Base-by-base conservation (phyloP, 352 stramenopile genomes). In the Pilasporangium apinafurcum region DNA sequence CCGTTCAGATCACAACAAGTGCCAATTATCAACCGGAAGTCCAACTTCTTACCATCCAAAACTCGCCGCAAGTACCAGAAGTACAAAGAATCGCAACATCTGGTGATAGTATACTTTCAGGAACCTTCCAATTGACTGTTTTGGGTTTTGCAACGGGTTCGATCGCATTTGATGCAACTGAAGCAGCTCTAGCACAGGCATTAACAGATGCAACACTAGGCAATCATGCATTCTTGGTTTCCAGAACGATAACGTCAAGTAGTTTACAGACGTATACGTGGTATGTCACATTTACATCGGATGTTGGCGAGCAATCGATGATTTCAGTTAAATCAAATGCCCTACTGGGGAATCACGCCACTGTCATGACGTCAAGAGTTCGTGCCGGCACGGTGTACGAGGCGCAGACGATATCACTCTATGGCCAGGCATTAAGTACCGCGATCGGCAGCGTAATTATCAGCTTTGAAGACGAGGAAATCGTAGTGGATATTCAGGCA, bases 111-210 rank as follows among this genome's bases (percentile, higher is more conserved):
- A 21, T 26, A 1, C 18, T 66, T 10, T 50, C 51, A 4, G 62
- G 60, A 1, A 51, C 40, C 2, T 66, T 70, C 36, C 43, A 58
- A 4, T 36, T 70, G 2, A 35, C 40, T 24, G 42, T 70, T 2
- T 48, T 56, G 45, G 57, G 57, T 1, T 55, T 62, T 44, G 14
- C 32, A 5, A 53, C 53, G 26, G 28, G 21, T n/a, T 13, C 41
- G 4, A 44, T 65, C 28, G 16, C 50, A 5, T 51, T 26, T 20
- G 30, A 45, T 21, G 56, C 42, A n/a, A 22, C 44, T 5, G 44
- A 44, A 1, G n/a, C 27, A 1, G 37, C 22, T 16, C 16, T 65
- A 2, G 29, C 33, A 13, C 43, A 56, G 33, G 35, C 31, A 3
- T 35, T 65, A 7, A 34, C 26, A 2, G 27, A 57, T 24, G 51